phyloP scores from a whole-genome alignment of 148 eudicot genomes.

The Vaccinium corymbosum region DNA sequence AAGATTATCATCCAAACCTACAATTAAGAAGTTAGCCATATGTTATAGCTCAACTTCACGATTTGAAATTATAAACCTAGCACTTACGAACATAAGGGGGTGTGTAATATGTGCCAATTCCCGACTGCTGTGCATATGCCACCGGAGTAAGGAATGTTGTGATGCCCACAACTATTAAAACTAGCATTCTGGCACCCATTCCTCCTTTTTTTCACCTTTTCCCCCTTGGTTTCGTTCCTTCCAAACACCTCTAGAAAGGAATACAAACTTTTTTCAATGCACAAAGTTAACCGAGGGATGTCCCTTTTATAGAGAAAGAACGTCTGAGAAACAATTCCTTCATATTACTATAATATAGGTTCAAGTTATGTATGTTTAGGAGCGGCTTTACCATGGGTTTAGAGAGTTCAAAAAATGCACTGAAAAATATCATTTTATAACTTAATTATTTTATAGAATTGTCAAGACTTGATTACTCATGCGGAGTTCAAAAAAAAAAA shows the following conservation, averaged over 20 bases:
- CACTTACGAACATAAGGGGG: conserved; percentile 12
- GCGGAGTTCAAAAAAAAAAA: too few species aligned
- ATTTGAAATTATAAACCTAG: neutral
- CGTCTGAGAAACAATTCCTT: neutral
- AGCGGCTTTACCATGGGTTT: too few species aligned
- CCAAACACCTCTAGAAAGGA: neutral
- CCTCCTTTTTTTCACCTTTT: neutral
- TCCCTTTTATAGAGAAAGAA: neutral
- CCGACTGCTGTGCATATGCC: neutral
- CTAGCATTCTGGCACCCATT: neutral
- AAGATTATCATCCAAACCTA: too few species aligned
- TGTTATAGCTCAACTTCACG: too few species aligned
- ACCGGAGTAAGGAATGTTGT: neutral
- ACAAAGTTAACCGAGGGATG: neutral
- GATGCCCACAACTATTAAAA: neutral
- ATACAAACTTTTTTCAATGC: neutral
- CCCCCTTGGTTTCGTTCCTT: neutral
- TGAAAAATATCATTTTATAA: too few species aligned
- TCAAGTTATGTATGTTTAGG: neutral
- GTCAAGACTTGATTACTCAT: too few species aligned
- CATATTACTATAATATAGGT: neutral
- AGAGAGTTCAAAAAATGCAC: too few species aligned
- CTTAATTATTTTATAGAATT: too few species aligned
- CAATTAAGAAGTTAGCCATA: too few species aligned
- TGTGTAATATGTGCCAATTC: neutral